Evolutionary conservation across 2,329 filamentous ascomycete genomes (phyloP), one percentile per base, ranked within the genome.

Genomic region (Beauveria varroae): DNA sequence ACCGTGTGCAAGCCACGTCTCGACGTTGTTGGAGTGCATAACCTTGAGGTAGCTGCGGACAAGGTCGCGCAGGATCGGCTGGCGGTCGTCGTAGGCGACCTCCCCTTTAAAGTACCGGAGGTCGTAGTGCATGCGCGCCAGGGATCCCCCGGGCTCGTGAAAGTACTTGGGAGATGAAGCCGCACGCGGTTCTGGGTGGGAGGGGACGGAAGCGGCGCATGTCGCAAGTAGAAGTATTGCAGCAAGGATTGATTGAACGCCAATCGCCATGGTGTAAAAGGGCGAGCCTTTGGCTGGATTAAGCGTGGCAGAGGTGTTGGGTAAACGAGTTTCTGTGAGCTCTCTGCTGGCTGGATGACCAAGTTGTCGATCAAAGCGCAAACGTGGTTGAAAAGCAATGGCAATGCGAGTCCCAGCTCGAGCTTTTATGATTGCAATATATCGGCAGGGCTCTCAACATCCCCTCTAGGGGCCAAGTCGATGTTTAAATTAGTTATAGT

Each of bases 1-100:
- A 54, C 91, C 91, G 72, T 96, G 91, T 44, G 91, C 90, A 63
- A 96, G 85, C 91, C 91, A 95, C 0, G 91, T 93, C 74, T 93
- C 89, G 64, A 91, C 75, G 7, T 84, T 83, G 59, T 87, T 78
- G 20, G 82, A 77, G 50, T 79, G 76, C 72, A 90, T 88, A 61
- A 84, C 86, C 51, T 80, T 79, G 50, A 95, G 80, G 74, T 95
- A 95, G 57, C 89, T 86, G 64, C 86, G 84, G 65, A 92, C 83
- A 66, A 95, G 84, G 71, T 89, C 81, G 55, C 81, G 80, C 61
- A 93, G 81, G 6, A 84, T 85, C 30, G 83, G 76, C n/a, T 81
- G 80, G 68, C 89, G 85, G 65, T 87, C 82, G 44, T 84, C 82
- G 73, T 92, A 88, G 16, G 79, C 75, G 9, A 93, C 81, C n/a